Conservation (phyloP, 78 protist genomes). For the Chrysochromulina parva region DNA sequence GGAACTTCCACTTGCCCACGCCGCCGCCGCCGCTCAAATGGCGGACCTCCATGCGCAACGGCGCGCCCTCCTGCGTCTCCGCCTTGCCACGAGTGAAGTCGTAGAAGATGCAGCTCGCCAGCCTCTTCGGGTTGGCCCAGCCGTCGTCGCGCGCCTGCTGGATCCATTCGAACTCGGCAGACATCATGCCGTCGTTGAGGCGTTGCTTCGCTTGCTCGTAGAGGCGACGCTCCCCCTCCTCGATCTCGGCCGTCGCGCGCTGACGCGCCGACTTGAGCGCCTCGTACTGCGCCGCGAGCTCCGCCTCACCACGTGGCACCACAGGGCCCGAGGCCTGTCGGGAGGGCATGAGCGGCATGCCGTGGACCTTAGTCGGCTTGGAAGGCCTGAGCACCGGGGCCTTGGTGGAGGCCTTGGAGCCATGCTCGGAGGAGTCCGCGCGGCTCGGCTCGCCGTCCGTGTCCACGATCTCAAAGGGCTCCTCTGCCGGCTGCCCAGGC, state of each 20-base stretch:
- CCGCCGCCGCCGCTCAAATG: no score
- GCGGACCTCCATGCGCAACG: not conserved
- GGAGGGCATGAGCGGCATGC: not conserved
- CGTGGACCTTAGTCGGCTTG: not conserved
- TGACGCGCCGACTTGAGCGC: not conserved
- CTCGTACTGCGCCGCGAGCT: not conserved
- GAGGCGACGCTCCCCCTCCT: not conserved
- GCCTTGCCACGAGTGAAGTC: not conserved
- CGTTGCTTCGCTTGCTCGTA: not conserved
- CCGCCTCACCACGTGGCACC: no score
- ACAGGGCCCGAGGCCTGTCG: not conserved
- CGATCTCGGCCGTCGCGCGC: not conserved
- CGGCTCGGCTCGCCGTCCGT: not conserved
- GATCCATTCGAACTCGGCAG: not conserved
- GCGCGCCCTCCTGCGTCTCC: not conserved
- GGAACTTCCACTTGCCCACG: not conserved
- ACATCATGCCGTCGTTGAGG: not conserved
- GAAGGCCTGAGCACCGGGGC: not conserved
- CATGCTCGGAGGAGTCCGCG: not conserved
- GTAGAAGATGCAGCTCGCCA: not conserved
- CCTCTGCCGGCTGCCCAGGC: no score
- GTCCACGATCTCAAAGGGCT: not conserved
- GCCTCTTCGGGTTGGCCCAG: not conserved
- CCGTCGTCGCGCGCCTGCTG: not conserved
- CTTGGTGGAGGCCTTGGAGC: not conserved